Evolutionary conservation across 176 grass and related monocot genomes (phyloP).

Genomic region (Coix lacrymajobi): DNA sequence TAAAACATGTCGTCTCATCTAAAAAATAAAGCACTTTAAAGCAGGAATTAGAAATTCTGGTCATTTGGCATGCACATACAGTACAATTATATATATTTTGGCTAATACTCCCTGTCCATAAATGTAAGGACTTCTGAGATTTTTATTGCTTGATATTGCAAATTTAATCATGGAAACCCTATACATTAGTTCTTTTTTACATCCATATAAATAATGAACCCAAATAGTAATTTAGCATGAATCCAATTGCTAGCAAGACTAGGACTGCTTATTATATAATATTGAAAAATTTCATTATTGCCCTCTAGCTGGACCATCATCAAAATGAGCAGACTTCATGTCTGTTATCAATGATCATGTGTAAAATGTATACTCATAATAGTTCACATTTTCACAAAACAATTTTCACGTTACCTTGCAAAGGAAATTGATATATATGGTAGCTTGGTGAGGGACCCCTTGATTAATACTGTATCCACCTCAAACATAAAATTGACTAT

Average conservation of each 20-base stretch:
- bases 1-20: not conserved
- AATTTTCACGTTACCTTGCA: not conserved
- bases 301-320: not conserved
- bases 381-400: not conserved
- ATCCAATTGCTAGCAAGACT: not conserved
- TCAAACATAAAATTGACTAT: not conserved
- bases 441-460: not conserved
- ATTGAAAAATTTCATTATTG: not conserved
- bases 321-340: not conserved
- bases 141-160: not conserved
- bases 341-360: not conserved
- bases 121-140: not conserved
- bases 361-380: not conserved
- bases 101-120: not conserved
- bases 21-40: not conserved
- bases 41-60: not conserved
- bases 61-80: not conserved
- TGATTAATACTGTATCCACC: not conserved
- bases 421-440: not conserved
- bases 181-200: not conserved
- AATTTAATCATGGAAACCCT: not conserved
- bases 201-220: no score
- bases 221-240: not conserved
- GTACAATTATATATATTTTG: not conserved
- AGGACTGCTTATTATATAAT: not conserved